These are phyloP conservation scores for Actinomucor elegans DNA, from an alignment of 371 early-diverging fungal genomes.

Conservation along the genomic window DNA sequence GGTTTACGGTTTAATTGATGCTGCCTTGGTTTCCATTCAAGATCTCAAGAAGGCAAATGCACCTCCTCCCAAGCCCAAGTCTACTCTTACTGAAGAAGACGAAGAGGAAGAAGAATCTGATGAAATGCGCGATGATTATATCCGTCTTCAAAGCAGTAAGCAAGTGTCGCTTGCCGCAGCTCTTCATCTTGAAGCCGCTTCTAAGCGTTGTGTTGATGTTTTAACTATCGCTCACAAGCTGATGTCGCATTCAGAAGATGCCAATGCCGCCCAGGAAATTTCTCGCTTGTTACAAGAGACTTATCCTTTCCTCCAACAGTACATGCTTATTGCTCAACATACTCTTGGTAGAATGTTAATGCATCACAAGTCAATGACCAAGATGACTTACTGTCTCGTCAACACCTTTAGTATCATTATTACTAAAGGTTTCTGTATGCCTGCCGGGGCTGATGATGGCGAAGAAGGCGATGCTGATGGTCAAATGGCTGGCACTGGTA, in stretches of 20 bases:
- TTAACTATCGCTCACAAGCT: constrained; percentile 28
- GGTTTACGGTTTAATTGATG: constrained; percentile 35
- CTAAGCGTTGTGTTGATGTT: constrained; percentile 35
- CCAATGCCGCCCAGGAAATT: constrained; percentile 10
- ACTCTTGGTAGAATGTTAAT: constrained; percentile 59
- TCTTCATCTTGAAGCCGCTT: constrained; percentile 41
- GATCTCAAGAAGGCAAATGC: constrained; percentile 39
- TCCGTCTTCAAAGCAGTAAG: constrained; percentile 31
- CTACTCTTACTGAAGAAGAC: constrained; percentile 3
- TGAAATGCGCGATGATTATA: constrained; percentile 57
- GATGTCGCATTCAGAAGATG: background rate
- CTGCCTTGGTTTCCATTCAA: constrained; percentile 41
- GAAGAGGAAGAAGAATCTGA: constrained; percentile 47
- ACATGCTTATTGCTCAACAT: constrained; percentile 61
- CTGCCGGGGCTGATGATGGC: constrained; percentile 66
- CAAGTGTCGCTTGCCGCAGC: constrained; percentile 31
- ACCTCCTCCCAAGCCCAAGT: background rate
- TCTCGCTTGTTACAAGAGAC: constrained; percentile 44
- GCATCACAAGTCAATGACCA: constrained; percentile 71
- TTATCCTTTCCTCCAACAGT: constrained; percentile 70
- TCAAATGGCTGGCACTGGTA: constrained; percentile 82
- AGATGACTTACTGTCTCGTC: constrained; percentile 65
- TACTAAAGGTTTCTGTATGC: constrained; percentile 84
- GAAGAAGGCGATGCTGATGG: constrained; percentile 67
- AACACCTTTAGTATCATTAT: constrained; percentile 75